Evolutionary conservation across 202 grass and related monocot genomes (phyloP), one percentile per base, ranked within the genome.

Genomic region (Dendrocalamus latiflorus): DNA sequence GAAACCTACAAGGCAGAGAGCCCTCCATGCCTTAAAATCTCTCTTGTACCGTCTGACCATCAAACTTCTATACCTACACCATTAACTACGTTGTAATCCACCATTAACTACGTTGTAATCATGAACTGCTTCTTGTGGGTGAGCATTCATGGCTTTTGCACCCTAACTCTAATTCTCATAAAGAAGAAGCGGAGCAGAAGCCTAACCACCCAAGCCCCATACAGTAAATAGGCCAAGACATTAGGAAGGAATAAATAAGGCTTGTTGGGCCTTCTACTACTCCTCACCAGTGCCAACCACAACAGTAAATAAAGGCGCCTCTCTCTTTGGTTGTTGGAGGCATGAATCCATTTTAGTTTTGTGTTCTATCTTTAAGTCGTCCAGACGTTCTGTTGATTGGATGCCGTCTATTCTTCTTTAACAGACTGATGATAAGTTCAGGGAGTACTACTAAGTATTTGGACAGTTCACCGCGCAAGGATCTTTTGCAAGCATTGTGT

Each of bases 31-130:
- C 30, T 30, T 86, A 58, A 86, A 85, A 68, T 56, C 39, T 68
- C 42, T 37, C 85, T 78, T 70, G 88, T 86, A 89, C 90, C 74
- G 21, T 88, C 75, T 91, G 86, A 89, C 62, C 68, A 73, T 88
- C 92, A 94, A 80, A 86, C 84, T 75, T 89, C 71, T 84, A 91
- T 79, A 91, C 89, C 89, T 87, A 85, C 80, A 87, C 80, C 84
- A 92, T 94, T 92, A 90, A 90, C 70, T 88, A 49, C 82, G 64
- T 72, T 54, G 79, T 87, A 87, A 89, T 92, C 83, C 83, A 87
- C 80, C 84, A 92, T 94, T 92, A 90, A 90, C 69, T 88, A 49
- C 82, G 65, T 73, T 54, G 79, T 87, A 87, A 89, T 93, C 83
- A 89, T 89, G 88, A 84, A 91, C 72, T 93, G 79, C 66, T 79